These are phyloP conservation scores for Grosmannia penicillata DNA, from an alignment of 2,329 filamentous ascomycete genomes.

Conservation along the genomic window DNA sequence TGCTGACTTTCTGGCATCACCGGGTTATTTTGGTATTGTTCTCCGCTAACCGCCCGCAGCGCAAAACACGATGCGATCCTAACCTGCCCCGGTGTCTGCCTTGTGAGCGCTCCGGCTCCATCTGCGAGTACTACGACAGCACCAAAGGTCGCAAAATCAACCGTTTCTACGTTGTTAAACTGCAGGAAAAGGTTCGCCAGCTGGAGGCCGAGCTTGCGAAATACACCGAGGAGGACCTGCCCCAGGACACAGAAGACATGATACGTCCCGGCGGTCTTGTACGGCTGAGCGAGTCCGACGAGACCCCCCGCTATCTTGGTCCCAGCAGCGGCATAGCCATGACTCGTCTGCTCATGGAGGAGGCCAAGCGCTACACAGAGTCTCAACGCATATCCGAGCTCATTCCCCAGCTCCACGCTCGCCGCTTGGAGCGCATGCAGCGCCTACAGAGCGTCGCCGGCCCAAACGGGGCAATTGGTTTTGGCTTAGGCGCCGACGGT, in stretches of 20 bases:
- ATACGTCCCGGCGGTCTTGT: slow-evolving; percentile 77
- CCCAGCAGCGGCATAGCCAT: slow-evolving; percentile 93
- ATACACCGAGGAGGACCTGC: slow-evolving; percentile 62
- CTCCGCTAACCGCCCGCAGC: slow-evolving; percentile 39
- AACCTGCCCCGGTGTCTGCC: slow-evolving; percentile 81
- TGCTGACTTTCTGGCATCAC: not conserved
- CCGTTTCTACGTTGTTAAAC: slow-evolving; percentile 79
- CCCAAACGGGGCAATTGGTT: slow-evolving; percentile 25
- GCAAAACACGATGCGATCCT: slow-evolving; percentile 93
- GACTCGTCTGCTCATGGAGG: slow-evolving; percentile 87
- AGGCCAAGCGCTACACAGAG: slow-evolving; percentile 86
- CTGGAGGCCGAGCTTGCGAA: slow-evolving; percentile 70
- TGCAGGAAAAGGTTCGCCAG: slow-evolving; percentile 72
- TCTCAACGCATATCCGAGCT: slow-evolving; percentile 85
- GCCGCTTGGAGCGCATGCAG: slow-evolving; percentile 35
- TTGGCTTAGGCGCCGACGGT: slow-evolving; percentile 34
- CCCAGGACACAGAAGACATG: slow-evolving; percentile 66
- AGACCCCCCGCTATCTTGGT: slow-evolving; percentile 75
- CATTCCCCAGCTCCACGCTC: slow-evolving; percentile 57
- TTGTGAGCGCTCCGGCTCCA: slow-evolving; percentile 80
- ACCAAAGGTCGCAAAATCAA: slow-evolving; percentile 74
- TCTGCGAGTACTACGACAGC: slow-evolving; percentile 92
- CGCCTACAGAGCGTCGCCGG: slow-evolving; percentile 51
- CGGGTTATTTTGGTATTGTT: slow-evolving; percentile 3
- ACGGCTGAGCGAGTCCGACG: slow-evolving; percentile 69